phyloP scores from a whole-genome alignment of 2,329 filamentous ascomycete species.

The Ascochyta lentis region DNA sequence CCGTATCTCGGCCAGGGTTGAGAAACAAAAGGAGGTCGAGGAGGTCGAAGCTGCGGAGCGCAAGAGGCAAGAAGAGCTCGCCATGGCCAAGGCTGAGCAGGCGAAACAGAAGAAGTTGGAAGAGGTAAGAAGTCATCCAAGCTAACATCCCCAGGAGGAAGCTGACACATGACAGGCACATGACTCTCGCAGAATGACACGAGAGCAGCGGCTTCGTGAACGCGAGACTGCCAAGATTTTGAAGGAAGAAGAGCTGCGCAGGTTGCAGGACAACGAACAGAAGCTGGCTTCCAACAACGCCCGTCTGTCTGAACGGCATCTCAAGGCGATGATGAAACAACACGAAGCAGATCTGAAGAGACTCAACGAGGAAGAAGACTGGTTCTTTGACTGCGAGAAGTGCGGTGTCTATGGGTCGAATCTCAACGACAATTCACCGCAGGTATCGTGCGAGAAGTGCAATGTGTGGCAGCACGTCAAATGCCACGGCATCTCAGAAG shows the following conservation, averaged over 20 bases:
- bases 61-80: slow-evolving; percentile 69
- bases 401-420: slow-evolving; percentile 92
- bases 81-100: slow-evolving; percentile 65
- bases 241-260: slow-evolving; percentile 82
- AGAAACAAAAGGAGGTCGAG: slow-evolving; percentile 78
- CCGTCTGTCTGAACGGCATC: slow-evolving; percentile 77
- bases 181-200: slow-evolving; percentile 78
- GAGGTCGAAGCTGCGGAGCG: slow-evolving; percentile 73
- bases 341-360: slow-evolving; percentile 78
- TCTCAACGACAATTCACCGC: slow-evolving; percentile 88
- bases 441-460: slow-evolving; percentile 91
- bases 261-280: slow-evolving; percentile 77
- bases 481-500: slow-evolving; percentile 80
- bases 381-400: slow-evolving; percentile 90
- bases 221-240: slow-evolving; percentile 82
- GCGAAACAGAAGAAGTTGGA: slow-evolving; percentile 70
- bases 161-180: slow-evolving; percentile 64
- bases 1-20: slow-evolving; percentile 80
- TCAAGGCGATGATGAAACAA: slow-evolving; percentile 82
- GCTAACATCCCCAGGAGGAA: neutral
- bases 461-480: slow-evolving; percentile 97
- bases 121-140: slow-evolving; percentile 49
- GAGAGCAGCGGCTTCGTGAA: slow-evolving; percentile 85
- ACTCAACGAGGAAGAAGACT: slow-evolving; percentile 75
- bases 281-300: slow-evolving; percentile 52